Percentiles rank a stretch among this genome's conserved stretches.
phyloP scores from a whole-genome alignment of 331 rosid species.

The Dryas integrifolia region DNA sequence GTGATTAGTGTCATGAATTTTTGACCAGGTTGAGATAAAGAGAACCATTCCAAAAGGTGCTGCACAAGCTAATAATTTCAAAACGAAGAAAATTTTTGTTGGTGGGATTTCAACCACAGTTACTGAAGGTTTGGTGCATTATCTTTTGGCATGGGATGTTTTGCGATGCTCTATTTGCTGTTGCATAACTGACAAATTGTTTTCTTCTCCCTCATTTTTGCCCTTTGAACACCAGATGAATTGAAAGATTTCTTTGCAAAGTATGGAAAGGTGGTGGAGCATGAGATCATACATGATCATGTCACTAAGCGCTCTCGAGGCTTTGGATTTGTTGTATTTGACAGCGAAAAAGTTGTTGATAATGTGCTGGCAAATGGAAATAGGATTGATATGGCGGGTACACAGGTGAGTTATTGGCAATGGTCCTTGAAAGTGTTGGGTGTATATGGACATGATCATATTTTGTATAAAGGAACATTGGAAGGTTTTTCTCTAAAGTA shows the following conservation, averaged over 20 bases:
- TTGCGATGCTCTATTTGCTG: neutral
- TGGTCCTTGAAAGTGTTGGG: slow-evolving; percentile 8
- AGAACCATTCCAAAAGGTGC: slow-evolving; percentile 69
- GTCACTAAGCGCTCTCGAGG: slow-evolving; percentile 59
- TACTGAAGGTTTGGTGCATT: slow-evolving; percentile 43
- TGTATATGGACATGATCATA: slow-evolving; percentile 1
- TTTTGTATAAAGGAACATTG: neutral
- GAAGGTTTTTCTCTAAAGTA: slow-evolving; percentile 9
- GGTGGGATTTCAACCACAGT: slow-evolving; percentile 57
- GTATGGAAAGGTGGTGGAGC: slow-evolving; percentile 59
- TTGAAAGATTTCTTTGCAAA: slow-evolving; percentile 48
- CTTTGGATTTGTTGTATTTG: slow-evolving; percentile 61
- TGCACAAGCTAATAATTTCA: slow-evolving; percentile 44
- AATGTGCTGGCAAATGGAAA: slow-evolving; percentile 53
- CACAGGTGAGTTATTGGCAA: slow-evolving; percentile 54
- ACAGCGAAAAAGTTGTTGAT: slow-evolving; percentile 55
- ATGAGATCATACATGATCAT: slow-evolving; percentile 61
- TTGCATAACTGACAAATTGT: neutral
- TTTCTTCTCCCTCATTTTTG: neutral
- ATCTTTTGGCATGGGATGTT: neutral
- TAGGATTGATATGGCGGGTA: slow-evolving; percentile 65
- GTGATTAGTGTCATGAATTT: neutral
- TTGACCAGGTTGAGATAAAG: slow-evolving; percentile 59
- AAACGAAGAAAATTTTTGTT: slow-evolving; percentile 63
- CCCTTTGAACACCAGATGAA: slow-evolving; percentile 41